Evolutionary conservation across 2,329 filamentous ascomycete species (phyloP).

Genomic region (Trichoderma sp.): DNA sequence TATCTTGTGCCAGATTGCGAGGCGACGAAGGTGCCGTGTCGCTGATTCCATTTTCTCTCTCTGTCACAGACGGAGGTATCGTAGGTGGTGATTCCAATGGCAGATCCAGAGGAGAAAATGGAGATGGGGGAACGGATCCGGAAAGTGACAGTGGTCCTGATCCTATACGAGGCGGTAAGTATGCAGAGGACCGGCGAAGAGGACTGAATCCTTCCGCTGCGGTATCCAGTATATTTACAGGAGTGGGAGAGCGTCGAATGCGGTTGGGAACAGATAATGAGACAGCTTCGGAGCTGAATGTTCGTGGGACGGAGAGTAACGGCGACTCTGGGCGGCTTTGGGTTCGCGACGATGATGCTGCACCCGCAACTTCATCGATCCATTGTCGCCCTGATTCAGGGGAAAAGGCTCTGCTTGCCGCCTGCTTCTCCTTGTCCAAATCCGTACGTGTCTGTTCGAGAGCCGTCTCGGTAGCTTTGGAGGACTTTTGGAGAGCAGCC

Average conservation of each 20-base stretch:
- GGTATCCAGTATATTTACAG: slow-evolving; percentile 54
- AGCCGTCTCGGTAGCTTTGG: slow-evolving; percentile 67
- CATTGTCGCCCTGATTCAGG: slow-evolving; percentile 53
- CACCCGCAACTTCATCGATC: slow-evolving; percentile 54
- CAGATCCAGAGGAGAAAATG: slow-evolving; percentile 55
- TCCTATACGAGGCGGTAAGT: slow-evolving; percentile 50
- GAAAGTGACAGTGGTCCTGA: slow-evolving; percentile 46
- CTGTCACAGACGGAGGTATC: slow-evolving; percentile 47
- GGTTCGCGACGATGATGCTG: slow-evolving; percentile 47
- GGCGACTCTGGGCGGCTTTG: slow-evolving; percentile 61
- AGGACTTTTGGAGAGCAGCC: slow-evolving; percentile 65
- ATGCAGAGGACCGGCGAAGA: slow-evolving; percentile 55
- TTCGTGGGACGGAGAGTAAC: slow-evolving; percentile 54
- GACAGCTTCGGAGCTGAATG: slow-evolving; percentile 59
- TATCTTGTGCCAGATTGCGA: slow-evolving; percentile 75
- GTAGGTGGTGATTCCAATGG: slow-evolving; percentile 41
- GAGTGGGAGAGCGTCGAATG: slow-evolving; percentile 44
- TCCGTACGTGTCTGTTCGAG: slow-evolving; percentile 59
- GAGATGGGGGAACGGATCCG: slow-evolving; percentile 45
- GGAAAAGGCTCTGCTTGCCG: slow-evolving; percentile 38
- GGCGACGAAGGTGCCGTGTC: slow-evolving; percentile 57
- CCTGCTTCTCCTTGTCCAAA: slow-evolving; percentile 53
- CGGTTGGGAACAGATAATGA: slow-evolving; percentile 49
- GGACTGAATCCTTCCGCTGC: slow-evolving; percentile 46
- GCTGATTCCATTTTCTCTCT: slow-evolving; percentile 59